Evolutionary conservation across 768 basidiomycete species (phyloP), one percentile per base, ranked within the genome.

Genomic region (Neoboletus subvelutipes): DNA sequence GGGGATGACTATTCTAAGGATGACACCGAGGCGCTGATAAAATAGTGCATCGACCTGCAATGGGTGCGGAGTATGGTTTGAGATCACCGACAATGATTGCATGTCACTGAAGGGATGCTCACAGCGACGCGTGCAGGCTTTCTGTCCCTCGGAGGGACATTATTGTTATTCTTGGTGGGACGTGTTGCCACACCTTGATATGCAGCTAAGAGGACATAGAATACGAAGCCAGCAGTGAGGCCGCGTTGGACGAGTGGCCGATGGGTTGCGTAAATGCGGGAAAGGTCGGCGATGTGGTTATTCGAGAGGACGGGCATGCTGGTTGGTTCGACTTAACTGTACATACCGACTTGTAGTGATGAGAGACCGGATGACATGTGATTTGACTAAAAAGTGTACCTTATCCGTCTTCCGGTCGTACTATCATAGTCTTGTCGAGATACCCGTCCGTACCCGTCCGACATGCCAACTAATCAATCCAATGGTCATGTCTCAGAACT

Each of bases 1-100:
- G 4, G 95, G 96, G 54, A 98, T 92, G 22, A 95, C 90, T 48
- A 98, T 97, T 20, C 84, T 80, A 37, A 97, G 77, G 49, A 99
- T 87, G 31, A 74, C 74, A 24, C 82, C 79, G 20, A 99, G 80
- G 10, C 93, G 84, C 58, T 85, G 80, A 66, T 94, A 95, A 76
- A 98, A 98, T 20, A 92, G 70, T 2, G 90, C 90, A 71, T 98
- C 96, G n/a, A 96, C 88, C 87, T 94, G 65, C 28, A 22, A 47
- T 15, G 39, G 1, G 11, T 15, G 18, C 2, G 8, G 3, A 33
- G 37, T 22, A n/a, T 33, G 29, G 8, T 40, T n/a, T 49, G 39
- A 45, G 56, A 50, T 22, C 10, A 28, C 40, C 4, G 3, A 26
- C 5, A 18, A 4, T n/a, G n/a, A n/a, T 18, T 36, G 40, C 13